These are phyloP conservation scores for Pseudofabraea citricarpa DNA, from an alignment of 2,329 filamentous ascomycete genomes.

Conservation along the genomic window DNA sequence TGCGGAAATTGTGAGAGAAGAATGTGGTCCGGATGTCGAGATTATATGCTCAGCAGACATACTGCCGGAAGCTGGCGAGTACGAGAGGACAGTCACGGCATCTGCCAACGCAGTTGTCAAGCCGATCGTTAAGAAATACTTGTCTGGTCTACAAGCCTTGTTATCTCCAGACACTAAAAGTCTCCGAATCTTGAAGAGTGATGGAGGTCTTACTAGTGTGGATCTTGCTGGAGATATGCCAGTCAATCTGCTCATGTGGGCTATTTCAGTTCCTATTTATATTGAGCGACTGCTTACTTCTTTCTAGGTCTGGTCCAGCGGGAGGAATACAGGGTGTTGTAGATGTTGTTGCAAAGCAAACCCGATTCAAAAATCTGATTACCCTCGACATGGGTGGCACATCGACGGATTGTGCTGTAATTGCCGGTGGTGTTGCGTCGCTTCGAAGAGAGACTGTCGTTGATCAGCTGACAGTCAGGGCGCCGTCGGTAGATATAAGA, in stretches of 20 bases:
- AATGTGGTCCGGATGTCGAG: conserved; percentile 36
- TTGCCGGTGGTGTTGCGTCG: conserved; percentile 36
- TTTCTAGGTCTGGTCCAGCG: conserved; percentile 37
- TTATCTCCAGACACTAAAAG: conserved; percentile 36
- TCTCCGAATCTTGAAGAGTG: conserved; percentile 44
- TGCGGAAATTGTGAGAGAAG: conserved; percentile 33
- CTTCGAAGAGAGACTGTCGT: conserved; percentile 41
- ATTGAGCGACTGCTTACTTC: background rate
- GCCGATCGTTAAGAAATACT: conserved; percentile 40
- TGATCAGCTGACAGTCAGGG: conserved; percentile 37
- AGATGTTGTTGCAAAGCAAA: conserved; percentile 39
- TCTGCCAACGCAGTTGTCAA: conserved; percentile 43
- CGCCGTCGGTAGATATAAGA: conserved; percentile 42
- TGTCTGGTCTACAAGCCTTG: conserved; percentile 33
- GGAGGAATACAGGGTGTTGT: conserved; percentile 44
- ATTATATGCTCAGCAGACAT: conserved; percentile 41
- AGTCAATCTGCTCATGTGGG: conserved; percentile 39
- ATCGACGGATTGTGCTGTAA: conserved; percentile 41
- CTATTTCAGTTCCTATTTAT: background rate
- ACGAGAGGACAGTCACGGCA: conserved; percentile 43
- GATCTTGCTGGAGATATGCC: conserved; percentile 39
- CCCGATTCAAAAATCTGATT: conserved; percentile 42
- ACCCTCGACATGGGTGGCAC: conserved; percentile 48
- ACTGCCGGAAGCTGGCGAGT: conserved; percentile 42
- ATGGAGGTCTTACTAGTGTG: conserved; percentile 41